Base-by-base conservation (phyloP, 139 green algal genomes). In the Auxenochlorella pyrenoidosa region DNA sequence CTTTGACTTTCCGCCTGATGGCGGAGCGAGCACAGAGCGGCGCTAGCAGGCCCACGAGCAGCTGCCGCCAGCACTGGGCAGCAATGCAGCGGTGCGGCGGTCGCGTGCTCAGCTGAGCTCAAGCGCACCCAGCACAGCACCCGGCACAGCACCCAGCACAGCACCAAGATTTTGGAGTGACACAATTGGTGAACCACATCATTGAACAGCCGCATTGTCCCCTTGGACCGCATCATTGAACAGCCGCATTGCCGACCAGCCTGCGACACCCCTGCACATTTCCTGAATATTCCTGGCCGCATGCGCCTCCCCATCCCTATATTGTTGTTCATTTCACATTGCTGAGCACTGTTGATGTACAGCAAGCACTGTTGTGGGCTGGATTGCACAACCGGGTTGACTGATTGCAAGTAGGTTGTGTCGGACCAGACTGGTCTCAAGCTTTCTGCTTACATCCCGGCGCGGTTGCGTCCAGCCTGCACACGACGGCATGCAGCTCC, bases 391-490 rank as follows among this genome's bases (percentile, higher is more conserved):
- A n/a, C 59, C 10, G 60, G 18, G 26, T 22, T 34, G 63, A 1
- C 24, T 36, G 63, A 34, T 34, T 5, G 13, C 2, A 36, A 19
- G 6, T 71, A n/a, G n/a, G 63, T 36, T 34, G 63, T 34, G 63
- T 18, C 21, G 8, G 63, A 71, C 6, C 8, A 34, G 28, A 1
- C 66, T 24, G 10, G 54, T 8, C 54, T 63, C 54, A 63, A 16
- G 63, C 63, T 38, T 22, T n/a, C 28, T 38, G 54, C 59, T 88
- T 84, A 84, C 75, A 84, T 18, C 75, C 83, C 0, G 83, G 83
- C 3, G 72, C 71, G 34, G 32, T 51, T 40, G 47, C 26, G 40
- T 88, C 75, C 21, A 88, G 41, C 18, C 40, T 66, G 75, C 84
- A 83, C 58, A 84, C 60, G 0, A 76, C 43, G 22, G n/a, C 34